Evolutionary conservation across 306 rosid species (phyloP), one percentile per base, ranked within the genome.

Genomic region (Cicer pinnatifidum): DNA sequence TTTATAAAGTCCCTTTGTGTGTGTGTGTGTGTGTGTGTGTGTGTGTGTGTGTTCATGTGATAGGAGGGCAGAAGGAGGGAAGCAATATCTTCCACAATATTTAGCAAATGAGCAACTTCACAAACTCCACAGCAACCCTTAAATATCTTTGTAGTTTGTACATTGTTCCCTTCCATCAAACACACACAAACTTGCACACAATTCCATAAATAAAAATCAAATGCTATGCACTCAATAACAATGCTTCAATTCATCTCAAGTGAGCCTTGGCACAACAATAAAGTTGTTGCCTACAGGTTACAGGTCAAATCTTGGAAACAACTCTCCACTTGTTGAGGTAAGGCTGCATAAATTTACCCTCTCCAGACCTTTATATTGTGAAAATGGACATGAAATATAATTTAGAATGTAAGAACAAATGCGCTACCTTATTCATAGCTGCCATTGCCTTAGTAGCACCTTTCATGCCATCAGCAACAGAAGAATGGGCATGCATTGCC

Each of bases 391-490:
- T 43, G 17, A 45, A 52, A 67, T 17, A 47, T 6, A 62, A 62
- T 16, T 2, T 47, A 37, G 12, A 69, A 66, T 5, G 17, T 6
- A 17, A 38, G 35, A 70, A 6, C 46, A 11, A 70, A 70, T 4
- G 2, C 3, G 50, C 1, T 69, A 94, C 99, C 99, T 92, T 92
- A 79, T 84, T 95, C 90, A 92, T 87, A 57, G 97, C 91, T 46
- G 85, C 15, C 99, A 95, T 90, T 47, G 99, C 97, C 81, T 84
- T 90, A 47, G 80, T 85, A 78, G 99, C 97, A 50, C 99, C 95
- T 82, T 95, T 84, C 93, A 95, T 72, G 64, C 99, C 99, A 72
- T 81, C 91, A 15, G 97, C 96, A 89, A 95, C 97, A 53, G 99
- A 90, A 53, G 99, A 86, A 46, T 95, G 89, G 1, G 97, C 97